Percentiles rank a stretch among this genome's conserved stretches.
Conservation (phyloP, 441 rosid species). For the Brassica hybrid region DNA sequence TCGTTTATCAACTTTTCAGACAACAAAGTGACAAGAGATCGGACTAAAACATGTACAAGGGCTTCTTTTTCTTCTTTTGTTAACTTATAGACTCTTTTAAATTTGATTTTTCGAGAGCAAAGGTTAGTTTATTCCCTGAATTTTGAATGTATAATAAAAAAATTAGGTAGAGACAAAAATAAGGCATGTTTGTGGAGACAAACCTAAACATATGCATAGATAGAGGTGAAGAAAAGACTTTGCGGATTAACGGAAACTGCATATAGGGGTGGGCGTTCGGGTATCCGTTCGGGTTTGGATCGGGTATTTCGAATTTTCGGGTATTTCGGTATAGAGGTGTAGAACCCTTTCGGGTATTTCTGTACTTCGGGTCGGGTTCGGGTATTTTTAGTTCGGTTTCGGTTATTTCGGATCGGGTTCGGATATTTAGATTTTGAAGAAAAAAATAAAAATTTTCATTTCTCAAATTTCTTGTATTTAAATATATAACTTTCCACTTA, state of each 20-base stretch:
- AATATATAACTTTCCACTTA: too few species aligned
- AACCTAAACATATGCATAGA: conserved; percentile 40
- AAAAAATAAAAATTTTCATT: too few species aligned
- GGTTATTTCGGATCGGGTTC: too few species aligned
- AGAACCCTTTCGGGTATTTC: too few species aligned
- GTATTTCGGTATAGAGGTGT: too few species aligned
- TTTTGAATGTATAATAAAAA: conserved; percentile 20
- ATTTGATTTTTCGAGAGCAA: conserved; percentile 5
- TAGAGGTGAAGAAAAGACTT: conserved; percentile 30
- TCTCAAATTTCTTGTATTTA: too few species aligned
- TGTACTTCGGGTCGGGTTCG: too few species aligned
- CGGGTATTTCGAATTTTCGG: too few species aligned
- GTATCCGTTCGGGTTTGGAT: too few species aligned
- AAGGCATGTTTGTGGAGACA: conserved; percentile 39
- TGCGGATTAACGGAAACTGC: conserved; percentile 42
- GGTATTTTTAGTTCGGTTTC: too few species aligned
- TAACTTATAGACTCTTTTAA: conserved; percentile 12
- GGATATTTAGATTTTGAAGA: too few species aligned
- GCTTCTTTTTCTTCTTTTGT: conserved; percentile 10
- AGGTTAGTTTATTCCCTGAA: conserved; percentile 21
- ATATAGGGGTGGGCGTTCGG: too few species aligned
- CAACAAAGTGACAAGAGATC: background rate
- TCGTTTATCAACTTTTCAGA: background rate
- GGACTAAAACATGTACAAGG: conserved; percentile 1
- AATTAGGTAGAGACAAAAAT: conserved; percentile 27